These are phyloP conservation scores for Hapsidospora chrysogenum DNA, from an alignment of 495 filamentous ascomycete genomes.

Conservation along the genomic window DNA sequence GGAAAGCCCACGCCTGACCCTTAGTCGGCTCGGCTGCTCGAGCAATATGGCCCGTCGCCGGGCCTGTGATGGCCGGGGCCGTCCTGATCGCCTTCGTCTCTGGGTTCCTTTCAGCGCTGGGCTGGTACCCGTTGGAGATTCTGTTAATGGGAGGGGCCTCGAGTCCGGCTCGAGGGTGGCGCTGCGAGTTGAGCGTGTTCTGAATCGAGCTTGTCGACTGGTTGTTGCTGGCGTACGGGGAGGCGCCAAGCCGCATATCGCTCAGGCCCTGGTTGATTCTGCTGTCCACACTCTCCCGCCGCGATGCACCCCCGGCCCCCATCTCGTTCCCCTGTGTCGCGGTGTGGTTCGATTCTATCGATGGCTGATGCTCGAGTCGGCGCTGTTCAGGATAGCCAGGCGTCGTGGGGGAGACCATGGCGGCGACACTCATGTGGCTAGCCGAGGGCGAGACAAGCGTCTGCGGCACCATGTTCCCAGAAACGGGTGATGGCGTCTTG, in stretches of 20 bases:
- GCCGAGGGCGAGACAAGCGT: conserved; percentile 27
- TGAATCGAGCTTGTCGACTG: conserved; percentile 62
- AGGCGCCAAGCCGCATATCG: conserved; percentile 46
- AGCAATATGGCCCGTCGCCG: conserved; percentile 60
- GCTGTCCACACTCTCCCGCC: conserved; percentile 66
- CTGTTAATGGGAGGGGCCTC: conserved; percentile 29
- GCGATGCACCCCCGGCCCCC: conserved; percentile 22
- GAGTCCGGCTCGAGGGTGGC: conserved; percentile 27
- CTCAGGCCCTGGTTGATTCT: conserved; percentile 54
- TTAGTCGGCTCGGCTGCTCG: conserved; percentile 67
- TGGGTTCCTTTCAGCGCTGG: conserved; percentile 33
- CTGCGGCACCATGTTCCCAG: conserved; percentile 21
- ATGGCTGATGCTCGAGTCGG: conserved; percentile 20
- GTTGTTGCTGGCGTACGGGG: conserved; percentile 61
- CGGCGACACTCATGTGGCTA: conserved; percentile 36
- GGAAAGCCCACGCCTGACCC: conserved; percentile 70
- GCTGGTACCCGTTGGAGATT: conserved; percentile 49
- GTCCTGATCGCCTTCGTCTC: conserved; percentile 36
- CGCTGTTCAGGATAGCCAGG: conserved; percentile 15
- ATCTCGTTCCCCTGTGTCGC: conserved; percentile 10
- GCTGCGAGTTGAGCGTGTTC: conserved; percentile 29
- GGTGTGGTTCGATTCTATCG: conserved; percentile 20
- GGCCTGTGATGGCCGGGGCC: conserved; percentile 60
- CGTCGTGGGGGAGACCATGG: conserved; percentile 36
- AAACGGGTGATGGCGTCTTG: conserved; percentile 35